Percentiles rank a stretch among this genome's conserved stretches.
Evolutionary conservation across 192 early-diverging fungal genomes (phyloP).

Genomic region (Allomyces javanicus): DNA sequence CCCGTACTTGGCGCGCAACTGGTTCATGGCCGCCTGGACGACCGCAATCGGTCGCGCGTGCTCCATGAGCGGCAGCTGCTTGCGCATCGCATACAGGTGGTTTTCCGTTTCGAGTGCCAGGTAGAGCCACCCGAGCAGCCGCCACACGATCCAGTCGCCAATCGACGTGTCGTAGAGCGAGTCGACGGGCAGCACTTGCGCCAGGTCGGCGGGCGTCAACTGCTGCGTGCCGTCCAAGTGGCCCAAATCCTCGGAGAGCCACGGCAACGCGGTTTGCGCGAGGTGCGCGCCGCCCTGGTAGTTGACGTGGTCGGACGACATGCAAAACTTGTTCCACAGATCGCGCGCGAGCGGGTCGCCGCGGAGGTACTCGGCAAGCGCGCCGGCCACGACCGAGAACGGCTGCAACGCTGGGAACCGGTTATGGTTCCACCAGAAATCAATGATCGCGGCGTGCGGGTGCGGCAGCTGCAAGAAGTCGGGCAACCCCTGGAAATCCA

Average conservation of each 20-base stretch:
- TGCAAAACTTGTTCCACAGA: neutral
- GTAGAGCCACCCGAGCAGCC: neutral
- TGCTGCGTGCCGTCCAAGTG: neutral
- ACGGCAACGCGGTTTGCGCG: neutral
- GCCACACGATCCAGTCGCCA: constrained; percentile 1
- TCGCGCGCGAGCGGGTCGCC: neutral
- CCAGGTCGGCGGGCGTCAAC: neutral
- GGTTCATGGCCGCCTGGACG: neutral
- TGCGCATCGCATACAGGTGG: neutral
- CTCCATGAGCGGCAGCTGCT: neutral
- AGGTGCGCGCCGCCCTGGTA: no score
- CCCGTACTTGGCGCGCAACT: neutral
- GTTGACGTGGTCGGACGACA: no score
- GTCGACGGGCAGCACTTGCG: neutral
- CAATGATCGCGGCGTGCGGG: neutral
- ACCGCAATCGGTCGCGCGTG: neutral
- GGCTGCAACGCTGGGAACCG: neutral
- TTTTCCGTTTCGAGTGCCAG: neutral
- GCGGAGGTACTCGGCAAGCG: neutral
- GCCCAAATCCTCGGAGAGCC: neutral
- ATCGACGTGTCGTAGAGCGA: neutral
- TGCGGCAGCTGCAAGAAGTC: neutral
- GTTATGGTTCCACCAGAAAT: neutral
- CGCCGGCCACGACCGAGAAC: neutral
- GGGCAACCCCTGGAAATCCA: neutral